These are phyloP conservation scores for Eustoma russellianum DNA, from an alignment of 257 asterid species.

Conservation along the genomic window DNA sequence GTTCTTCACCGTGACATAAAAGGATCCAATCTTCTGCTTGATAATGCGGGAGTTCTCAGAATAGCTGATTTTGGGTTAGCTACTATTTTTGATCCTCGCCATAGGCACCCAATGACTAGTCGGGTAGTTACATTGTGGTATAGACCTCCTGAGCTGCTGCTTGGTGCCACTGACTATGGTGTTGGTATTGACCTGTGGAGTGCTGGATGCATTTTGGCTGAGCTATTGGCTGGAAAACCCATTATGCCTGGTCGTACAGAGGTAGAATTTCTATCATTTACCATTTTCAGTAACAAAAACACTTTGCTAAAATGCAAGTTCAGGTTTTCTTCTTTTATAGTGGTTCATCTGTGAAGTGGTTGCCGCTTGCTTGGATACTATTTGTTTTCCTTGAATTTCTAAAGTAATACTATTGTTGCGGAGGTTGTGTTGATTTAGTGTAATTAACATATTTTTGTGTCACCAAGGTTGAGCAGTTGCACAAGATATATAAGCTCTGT, in stretches of 20 bases:
- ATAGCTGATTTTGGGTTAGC: slow-evolving; percentile 97
- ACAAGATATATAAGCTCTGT: slow-evolving; percentile 80
- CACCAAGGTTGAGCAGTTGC: slow-evolving; percentile 75
- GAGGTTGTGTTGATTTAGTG: neutral
- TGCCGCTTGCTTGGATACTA: no score
- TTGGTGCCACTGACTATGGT: slow-evolving; percentile 80
- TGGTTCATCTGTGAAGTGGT: no score
- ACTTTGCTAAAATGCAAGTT: no score
- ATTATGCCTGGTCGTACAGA: slow-evolving; percentile 96
- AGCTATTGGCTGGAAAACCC: slow-evolving; percentile 87
- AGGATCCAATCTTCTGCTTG: slow-evolving; percentile 89
- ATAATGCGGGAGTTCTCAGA: slow-evolving; percentile 64
- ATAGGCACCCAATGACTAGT: slow-evolving; percentile 84
- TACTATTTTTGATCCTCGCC: slow-evolving; percentile 63
- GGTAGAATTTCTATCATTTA: slow-evolving; percentile 29
- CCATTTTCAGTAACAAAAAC: no score
- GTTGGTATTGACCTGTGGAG: slow-evolving; percentile 95
- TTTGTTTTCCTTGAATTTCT: no score
- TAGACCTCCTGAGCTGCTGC: slow-evolving; percentile 90
- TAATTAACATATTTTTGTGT: slow-evolving; percentile 14
- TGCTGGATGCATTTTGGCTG: slow-evolving; percentile 93
- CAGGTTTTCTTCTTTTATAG: no score
- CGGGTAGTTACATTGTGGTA: slow-evolving; percentile 96
- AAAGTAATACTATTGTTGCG: no score
- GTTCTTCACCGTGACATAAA: slow-evolving; percentile 91